Base-by-base conservation (phyloP, 495 filamentous ascomycete genomes). In the Aspergillus funiculosus region DNA sequence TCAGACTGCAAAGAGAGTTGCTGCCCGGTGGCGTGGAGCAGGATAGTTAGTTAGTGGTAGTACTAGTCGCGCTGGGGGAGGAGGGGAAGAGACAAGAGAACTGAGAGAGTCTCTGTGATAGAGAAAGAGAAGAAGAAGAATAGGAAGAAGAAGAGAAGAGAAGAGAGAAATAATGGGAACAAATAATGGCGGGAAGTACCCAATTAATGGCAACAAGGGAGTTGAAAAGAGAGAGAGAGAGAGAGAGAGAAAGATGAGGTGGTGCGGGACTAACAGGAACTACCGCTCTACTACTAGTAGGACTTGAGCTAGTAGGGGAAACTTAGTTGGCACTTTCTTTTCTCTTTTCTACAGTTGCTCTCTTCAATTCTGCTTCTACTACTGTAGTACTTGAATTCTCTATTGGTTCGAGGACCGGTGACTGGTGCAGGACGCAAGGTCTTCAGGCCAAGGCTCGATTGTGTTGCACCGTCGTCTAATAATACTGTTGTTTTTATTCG, bases 191-290 rank as follows among this genome's bases (percentile, higher is more conserved):
- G 30, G 30, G 22, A 46, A 39, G 27, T 17, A 38, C 39, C 38
- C 27, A 53, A 48, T 35, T 43, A 48, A 46, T 46, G 45, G 49
- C 43, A 39, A 31, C 41, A 39, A 47, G 41, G 31, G 30, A 38
- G 28, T 48, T 31, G 45, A 19, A 26, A 22, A 25, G 24, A 29
- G 10, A 28, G 34, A 39, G 41, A 48, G 22, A 32, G 43, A 51
- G 35, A 41, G 22, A 38, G 22, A 17, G 32, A 39, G 40, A 43
- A 38, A 38, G 26, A 46, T 28, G 45, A 43, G 32, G 34, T 25
- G 14, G 48, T 39, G 48, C 39, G 21, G 27, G 40, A 50, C 48
- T 38, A 48, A 30, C 19, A 42, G 39, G 39, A 27, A 26, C 42
- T 35, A 36, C n/a, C n/a, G n/a, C n/a, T n/a, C n/a, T n/a, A n/a